Conservation (phyloP, 441 rosid genomes). For the Daphne laureola region DNA sequence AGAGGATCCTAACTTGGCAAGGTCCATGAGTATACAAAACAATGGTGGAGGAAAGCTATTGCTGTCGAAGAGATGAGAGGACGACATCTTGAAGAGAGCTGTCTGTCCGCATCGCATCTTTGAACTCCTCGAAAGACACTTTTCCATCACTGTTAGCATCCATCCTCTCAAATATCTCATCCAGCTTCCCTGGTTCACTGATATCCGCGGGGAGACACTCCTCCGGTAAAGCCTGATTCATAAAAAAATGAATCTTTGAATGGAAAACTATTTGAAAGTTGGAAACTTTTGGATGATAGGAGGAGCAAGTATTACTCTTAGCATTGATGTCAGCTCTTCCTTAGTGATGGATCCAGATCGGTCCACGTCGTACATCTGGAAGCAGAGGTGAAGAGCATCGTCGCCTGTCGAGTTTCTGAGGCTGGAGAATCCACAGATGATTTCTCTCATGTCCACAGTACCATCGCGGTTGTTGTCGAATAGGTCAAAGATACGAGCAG, state of each 20-base stretch:
- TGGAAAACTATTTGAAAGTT: too few relatives aligned
- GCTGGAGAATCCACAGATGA: conserved; percentile 65
- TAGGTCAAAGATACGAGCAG: conserved; percentile 56
- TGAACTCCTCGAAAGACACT: conserved; percentile 72
- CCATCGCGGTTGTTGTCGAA: conserved; percentile 71
- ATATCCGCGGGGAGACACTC: conserved; percentile 67
- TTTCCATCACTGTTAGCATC: conserved; percentile 68
- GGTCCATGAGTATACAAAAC: too few relatives aligned
- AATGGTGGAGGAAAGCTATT: conserved; percentile 15
- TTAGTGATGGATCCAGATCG: conserved; percentile 67
- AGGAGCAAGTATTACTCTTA: conserved; percentile 34
- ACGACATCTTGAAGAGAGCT: conserved; percentile 59
- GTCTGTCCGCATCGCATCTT: conserved; percentile 66
- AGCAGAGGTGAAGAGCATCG: conserved; percentile 62
- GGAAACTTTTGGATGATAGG: not conserved
- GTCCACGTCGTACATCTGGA: conserved; percentile 70
- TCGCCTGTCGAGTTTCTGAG: conserved; percentile 63
- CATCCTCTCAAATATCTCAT: conserved; percentile 64
- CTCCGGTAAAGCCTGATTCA: conserved; percentile 56
- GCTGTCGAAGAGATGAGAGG: conserved; percentile 60
- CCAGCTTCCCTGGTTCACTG: conserved; percentile 59
- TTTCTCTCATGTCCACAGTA: conserved; percentile 69
- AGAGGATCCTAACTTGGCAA: too few relatives aligned
- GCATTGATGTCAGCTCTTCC: conserved; percentile 74
- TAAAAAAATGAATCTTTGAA: not conserved